Base-by-base conservation (phyloP, 108 stramenopile genomes). In the Cylindrotheca fusiformis region DNA sequence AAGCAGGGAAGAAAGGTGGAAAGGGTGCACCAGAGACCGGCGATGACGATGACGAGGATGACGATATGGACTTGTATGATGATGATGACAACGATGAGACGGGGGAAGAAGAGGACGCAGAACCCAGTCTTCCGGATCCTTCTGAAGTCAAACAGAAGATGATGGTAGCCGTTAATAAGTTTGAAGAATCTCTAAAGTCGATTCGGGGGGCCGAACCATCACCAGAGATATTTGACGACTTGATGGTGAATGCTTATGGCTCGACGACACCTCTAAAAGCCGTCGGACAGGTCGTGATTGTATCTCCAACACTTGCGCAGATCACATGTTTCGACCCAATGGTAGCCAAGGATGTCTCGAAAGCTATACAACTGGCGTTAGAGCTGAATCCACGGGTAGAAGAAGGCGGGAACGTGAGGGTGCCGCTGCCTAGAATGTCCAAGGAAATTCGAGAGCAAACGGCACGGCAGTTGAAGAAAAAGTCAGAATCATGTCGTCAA, bases 121-220 rank as follows among this genome's bases (percentile, higher is more conserved):
- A 78, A 21, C 73, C 62, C n/a, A 50, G 64, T 3, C 75, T 94
- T 0, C 93, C 93, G n/a, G 85, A 90, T 65, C 47, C 71, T 0
- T 32, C 49, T 6, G 64, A 74, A 17, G 77, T 88, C 23, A 60
- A 78, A 33, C 44, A 63, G 5, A 61, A 69, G 32, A 88, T 94
- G 89, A 70, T 86, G 47, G 56, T 73, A 55, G 81, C 87, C 18
- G 75, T 94, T 8, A 67, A 80, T 19, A 60, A 58, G 3, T 78
- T 90, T 33, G 69, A 80, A 32, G 72, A 80, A 23, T 79, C 85
- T 0, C 87, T 94, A 49, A 69, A 81, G 29, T 74, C 79, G 12
- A 87, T 94, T 49, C 77, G 87, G 25, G 93, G 93, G 21, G 85
- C 84, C n/a, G 86, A 90, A 73, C 87, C 93, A 0, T 83, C 93